A percentile compares a stretch with the other conserved stretches of the same genome.
Conservation (phyloP, 768 basidiomycete genomes). For the Pholiota molesta region DNA sequence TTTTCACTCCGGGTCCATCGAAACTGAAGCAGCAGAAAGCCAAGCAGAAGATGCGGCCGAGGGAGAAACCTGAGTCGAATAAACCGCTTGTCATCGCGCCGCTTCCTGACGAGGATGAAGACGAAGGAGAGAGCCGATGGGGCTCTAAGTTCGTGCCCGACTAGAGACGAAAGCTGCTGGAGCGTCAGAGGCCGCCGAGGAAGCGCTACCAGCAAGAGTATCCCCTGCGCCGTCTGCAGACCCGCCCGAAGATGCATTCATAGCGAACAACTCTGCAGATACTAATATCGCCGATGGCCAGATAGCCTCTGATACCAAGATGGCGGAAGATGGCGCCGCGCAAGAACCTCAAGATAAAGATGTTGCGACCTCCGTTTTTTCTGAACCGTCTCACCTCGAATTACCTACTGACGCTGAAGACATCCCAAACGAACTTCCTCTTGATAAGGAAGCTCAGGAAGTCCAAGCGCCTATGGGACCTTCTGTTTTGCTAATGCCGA, state of each 20-base stretch:
- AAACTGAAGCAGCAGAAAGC: conserved; percentile 31
- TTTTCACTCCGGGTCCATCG: conserved; percentile 3
- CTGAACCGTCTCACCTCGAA: neutral
- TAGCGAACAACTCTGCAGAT: neutral
- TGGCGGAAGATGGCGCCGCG: neutral
- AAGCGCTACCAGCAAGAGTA: neutral
- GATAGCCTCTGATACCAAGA: neutral
- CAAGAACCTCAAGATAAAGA: neutral
- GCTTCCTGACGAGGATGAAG: conserved; percentile 31
- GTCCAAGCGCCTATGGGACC: neutral
- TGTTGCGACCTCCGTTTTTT: neutral
- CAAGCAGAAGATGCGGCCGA: conserved; percentile 39
- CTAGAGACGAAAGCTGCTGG: neutral
- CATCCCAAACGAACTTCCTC: neutral
- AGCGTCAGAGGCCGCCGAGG: neutral
- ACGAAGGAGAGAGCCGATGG: conserved; percentile 22
- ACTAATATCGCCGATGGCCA: neutral
- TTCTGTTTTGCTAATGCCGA: conserved; percentile 1
- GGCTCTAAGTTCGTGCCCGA: neutral
- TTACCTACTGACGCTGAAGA: neutral
- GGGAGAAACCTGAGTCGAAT: conserved; percentile 30
- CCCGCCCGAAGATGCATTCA: neutral
- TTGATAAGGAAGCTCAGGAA: neutral
- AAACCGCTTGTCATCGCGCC: conserved; percentile 32
- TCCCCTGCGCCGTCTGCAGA: neutral